These are phyloP conservation scores for Boletus rubropictus DNA, from an alignment of 768 basidiomycete genomes.

Conservation along the genomic window DNA sequence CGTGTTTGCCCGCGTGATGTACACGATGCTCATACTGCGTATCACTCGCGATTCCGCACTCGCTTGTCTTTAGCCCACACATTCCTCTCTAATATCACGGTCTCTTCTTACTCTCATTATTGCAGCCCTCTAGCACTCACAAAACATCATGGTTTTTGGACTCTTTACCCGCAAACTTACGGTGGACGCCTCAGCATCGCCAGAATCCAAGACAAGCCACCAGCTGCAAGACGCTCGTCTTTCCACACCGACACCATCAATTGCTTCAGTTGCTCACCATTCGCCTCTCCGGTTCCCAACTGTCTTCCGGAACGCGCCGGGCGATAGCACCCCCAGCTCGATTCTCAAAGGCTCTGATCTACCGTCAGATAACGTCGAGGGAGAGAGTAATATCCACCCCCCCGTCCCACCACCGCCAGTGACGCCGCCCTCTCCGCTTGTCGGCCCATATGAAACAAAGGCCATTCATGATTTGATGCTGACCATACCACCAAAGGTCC, in stretches of 20 bases:
- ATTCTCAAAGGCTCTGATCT: slow-evolving; percentile 16
- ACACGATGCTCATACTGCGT: slow-evolving; percentile 14
- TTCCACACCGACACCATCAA: slow-evolving; percentile 51
- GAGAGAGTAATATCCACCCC: slow-evolving; percentile 4
- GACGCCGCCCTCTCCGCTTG: slow-evolving; percentile 33
- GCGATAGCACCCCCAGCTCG: slow-evolving; percentile 20
- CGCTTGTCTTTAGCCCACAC: neutral
- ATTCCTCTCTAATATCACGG: slow-evolving; percentile 12
- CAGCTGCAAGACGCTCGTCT: slow-evolving; percentile 30
- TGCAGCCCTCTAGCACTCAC: neutral
- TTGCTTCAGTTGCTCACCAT: slow-evolving; percentile 28
- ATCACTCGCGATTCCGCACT: neutral
- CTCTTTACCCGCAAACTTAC: slow-evolving; percentile 36
- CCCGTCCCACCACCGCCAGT: slow-evolving; percentile 23
- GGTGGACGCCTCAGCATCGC: slow-evolving; percentile 5
- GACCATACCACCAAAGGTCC: slow-evolving; percentile 59
- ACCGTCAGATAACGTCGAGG: slow-evolving; percentile 6
- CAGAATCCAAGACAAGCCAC: slow-evolving; percentile 1
- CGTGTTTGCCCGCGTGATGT: slow-evolving; percentile 18
- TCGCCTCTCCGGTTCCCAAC: slow-evolving; percentile 22
- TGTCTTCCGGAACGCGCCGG: slow-evolving; percentile 10
- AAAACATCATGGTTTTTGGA: slow-evolving; percentile 35
- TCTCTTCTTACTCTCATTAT: neutral
- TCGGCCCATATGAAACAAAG: slow-evolving; percentile 38
- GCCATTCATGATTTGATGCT: slow-evolving; percentile 47